Conservation (phyloP, 176 grass and related monocot genomes). For the Oryza coarctata region DNA sequence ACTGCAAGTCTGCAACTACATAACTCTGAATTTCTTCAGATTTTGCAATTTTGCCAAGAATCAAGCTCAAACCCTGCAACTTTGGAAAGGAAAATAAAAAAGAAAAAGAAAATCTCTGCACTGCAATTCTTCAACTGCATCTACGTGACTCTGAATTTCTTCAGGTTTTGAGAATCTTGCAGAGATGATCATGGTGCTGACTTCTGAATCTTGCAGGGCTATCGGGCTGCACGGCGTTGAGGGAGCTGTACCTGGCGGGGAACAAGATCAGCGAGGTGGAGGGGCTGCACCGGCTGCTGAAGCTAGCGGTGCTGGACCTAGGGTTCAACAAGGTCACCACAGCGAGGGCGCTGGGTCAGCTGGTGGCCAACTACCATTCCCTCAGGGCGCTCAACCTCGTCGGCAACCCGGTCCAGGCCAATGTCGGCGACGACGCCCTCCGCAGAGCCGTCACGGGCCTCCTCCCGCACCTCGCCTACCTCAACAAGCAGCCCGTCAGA, state of each 20-base stretch:
- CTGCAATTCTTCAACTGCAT: neutral
- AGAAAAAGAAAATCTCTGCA: no score
- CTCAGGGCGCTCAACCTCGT: conserved; percentile 88
- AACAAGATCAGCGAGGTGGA: conserved; percentile 94
- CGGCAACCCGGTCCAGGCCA: conserved; percentile 86
- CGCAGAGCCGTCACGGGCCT: conserved; percentile 67
- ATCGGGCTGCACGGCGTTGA: conserved; percentile 74
- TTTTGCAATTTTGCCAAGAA: neutral
- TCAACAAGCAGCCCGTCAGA: conserved; percentile 90
- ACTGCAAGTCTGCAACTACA: neutral
- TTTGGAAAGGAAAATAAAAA: no score
- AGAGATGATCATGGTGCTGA: neutral
- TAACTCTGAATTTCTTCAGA: neutral
- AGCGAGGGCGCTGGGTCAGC: conserved; percentile 84
- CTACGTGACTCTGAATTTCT: neutral
- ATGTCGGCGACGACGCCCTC: conserved; percentile 88
- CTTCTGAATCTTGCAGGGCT: conserved; percentile 32
- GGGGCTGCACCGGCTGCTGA: conserved; percentile 91
- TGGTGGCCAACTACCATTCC: conserved; percentile 97
- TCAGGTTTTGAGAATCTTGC: neutral
- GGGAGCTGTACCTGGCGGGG: conserved; percentile 86
- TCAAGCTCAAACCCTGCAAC: no score
- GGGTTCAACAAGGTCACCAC: conserved; percentile 97
- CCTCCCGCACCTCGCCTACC: conserved; percentile 69
- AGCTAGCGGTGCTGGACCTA: conserved; percentile 87